phyloP scores from a whole-genome alignment of 176 grass and related monocot species.

The Phoenix dactylifera region DNA sequence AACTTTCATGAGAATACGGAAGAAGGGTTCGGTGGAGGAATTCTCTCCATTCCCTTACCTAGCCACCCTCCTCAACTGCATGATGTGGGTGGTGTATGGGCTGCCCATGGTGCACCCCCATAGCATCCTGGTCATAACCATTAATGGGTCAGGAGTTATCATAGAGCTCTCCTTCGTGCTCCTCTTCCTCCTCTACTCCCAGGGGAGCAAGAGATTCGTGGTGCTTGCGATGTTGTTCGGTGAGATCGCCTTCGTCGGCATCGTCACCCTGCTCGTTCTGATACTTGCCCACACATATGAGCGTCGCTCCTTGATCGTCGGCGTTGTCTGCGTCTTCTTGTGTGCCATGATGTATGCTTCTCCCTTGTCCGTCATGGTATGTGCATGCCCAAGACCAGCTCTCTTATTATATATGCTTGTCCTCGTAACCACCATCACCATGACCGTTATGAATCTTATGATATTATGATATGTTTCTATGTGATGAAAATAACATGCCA shows the following conservation, averaged over 20 bases:
- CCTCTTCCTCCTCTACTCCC: slow-evolving; percentile 71
- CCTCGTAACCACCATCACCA: no score
- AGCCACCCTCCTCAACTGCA: slow-evolving; percentile 93
- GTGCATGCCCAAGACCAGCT: slow-evolving; percentile 1
- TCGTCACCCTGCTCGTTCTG: slow-evolving; percentile 53
- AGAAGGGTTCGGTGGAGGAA: slow-evolving; percentile 75
- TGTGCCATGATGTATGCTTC: slow-evolving; percentile 89
- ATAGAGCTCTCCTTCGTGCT: slow-evolving; percentile 79
- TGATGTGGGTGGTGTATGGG: slow-evolving; percentile 98
- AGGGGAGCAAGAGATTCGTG: slow-evolving; percentile 26
- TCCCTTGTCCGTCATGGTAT: slow-evolving; percentile 94
- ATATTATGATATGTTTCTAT: no score
- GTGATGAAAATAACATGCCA: no score
- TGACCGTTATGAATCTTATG: no score
- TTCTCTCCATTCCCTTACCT: slow-evolving; percentile 87
- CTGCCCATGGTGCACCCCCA: slow-evolving; percentile 79
- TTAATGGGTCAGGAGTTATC: slow-evolving; percentile 72
- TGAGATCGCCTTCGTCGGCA: slow-evolving; percentile 47
- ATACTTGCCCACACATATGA: slow-evolving; percentile 43
- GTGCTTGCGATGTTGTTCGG: slow-evolving; percentile 45
- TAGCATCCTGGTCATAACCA: slow-evolving; percentile 92
- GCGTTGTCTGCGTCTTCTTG: slow-evolving; percentile 81
- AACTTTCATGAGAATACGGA: slow-evolving; percentile 81
- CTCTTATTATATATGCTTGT: no score
- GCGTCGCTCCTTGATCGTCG: slow-evolving; percentile 74